Percentiles rank a stretch among this genome's conserved stretches.
Evolutionary conservation across 345 rosid genomes (phyloP).

Genomic region (Citropsis articulata): DNA sequence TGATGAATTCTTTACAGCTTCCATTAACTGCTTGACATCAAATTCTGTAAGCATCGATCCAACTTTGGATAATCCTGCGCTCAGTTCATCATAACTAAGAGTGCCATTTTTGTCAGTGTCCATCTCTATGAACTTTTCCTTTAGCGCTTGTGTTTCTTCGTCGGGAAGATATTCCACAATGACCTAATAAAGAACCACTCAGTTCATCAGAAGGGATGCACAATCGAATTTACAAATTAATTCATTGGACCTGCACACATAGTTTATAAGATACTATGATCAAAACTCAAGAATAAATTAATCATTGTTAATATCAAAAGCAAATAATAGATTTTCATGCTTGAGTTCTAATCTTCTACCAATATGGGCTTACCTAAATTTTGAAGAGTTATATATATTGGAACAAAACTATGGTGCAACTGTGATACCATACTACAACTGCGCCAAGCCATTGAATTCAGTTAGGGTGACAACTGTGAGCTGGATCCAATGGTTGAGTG

Average conservation of each 20-base stretch:
- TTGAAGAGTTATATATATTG: too few relatives aligned
- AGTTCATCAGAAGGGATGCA: not conserved
- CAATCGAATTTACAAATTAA: not conserved
- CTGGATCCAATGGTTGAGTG: too few relatives aligned
- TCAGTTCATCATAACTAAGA: conserved; percentile 77
- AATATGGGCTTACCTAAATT: not conserved
- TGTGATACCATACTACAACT: too few relatives aligned
- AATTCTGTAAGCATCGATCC: conserved; percentile 78
- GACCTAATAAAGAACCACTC: conserved; percentile 35
- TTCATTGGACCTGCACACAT: not conserved
- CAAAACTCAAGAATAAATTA: too few relatives aligned
- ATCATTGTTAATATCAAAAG: too few relatives aligned
- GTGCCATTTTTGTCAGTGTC: conserved; percentile 86
- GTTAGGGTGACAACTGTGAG: too few relatives aligned
- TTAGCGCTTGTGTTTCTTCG: conserved; percentile 78
- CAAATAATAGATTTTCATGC: too few relatives aligned
- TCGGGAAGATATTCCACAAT: conserved; percentile 73
- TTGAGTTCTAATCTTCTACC: too few relatives aligned
- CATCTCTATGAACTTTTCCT: conserved; percentile 67
- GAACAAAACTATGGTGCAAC: too few relatives aligned
- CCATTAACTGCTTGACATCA: conserved; percentile 84
- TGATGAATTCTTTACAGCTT: conserved; percentile 54
- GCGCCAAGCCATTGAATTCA: too few relatives aligned
- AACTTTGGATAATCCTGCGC: conserved; percentile 61
- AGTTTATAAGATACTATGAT: not conserved